phyloP scores from a whole-genome alignment of 768 basidiomycete species.

The Vishniacozyma victoriae region DNA sequence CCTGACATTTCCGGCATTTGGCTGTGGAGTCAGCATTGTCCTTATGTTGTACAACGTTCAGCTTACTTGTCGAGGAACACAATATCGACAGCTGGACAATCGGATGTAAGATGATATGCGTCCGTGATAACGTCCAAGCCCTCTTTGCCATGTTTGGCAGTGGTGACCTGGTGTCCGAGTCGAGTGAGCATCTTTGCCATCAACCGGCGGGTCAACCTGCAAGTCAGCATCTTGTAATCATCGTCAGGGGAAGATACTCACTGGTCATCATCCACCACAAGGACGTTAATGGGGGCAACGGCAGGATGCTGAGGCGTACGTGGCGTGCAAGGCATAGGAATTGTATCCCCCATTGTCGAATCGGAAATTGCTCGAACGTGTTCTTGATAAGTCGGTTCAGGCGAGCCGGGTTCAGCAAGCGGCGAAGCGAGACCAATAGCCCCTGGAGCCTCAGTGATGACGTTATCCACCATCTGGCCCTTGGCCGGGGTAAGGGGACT shows the following conservation, averaged over 20 bases:
- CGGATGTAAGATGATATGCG: slow-evolving; percentile 51
- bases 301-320: too few species aligned
- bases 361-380: too few species aligned
- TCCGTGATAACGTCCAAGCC: background rate
- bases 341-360: too few species aligned
- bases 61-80: slow-evolving; percentile 64
- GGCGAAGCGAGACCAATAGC: too few species aligned
- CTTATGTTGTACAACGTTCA: too few species aligned
- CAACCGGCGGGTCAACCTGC: slow-evolving; percentile 62
- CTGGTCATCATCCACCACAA: background rate
- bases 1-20: slow-evolving; percentile 56
- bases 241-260: background rate
- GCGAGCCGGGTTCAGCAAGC: too few species aligned
- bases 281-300: background rate
- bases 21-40: background rate
- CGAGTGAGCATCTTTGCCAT: slow-evolving; percentile 75
- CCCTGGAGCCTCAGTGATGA: too few species aligned
- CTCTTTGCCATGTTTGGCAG: slow-evolving; percentile 75
- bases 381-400: too few species aligned
- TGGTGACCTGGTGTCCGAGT: slow-evolving; percentile 69
- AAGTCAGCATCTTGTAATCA: background rate
- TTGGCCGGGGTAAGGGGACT: too few species aligned
- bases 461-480: too few species aligned
- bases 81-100: slow-evolving; percentile 61
- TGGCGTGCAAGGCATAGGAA: too few species aligned